These are phyloP conservation scores for Dothidotthia symphoricarpi DNA, from an alignment of 2,329 filamentous ascomycete genomes.

Conservation along the genomic window DNA sequence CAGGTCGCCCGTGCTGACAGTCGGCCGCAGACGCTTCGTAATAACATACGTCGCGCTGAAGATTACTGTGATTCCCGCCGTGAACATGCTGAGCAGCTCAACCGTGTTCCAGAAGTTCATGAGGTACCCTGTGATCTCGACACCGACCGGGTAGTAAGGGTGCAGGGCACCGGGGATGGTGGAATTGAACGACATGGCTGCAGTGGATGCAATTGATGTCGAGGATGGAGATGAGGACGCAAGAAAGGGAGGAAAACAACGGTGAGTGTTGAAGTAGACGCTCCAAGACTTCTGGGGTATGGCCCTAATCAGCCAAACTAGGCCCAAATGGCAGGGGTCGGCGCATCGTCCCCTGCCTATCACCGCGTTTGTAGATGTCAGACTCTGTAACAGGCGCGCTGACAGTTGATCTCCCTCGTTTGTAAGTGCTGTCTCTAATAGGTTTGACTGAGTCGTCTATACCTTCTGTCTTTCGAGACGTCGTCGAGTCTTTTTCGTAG, in stretches of 20 bases:
- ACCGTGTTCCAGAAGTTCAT: constrained; percentile 63
- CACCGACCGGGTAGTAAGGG: constrained; percentile 69
- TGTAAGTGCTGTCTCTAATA: too few relatives aligned
- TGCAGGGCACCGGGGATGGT: constrained; percentile 44
- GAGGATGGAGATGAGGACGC: constrained; percentile 10
- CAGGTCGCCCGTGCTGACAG: constrained; percentile 55
- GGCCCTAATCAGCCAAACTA: too few relatives aligned
- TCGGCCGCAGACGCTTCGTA: constrained; percentile 54
- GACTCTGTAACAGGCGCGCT: too few relatives aligned
- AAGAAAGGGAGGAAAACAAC: constrained; percentile 1
- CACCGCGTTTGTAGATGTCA: too few relatives aligned
- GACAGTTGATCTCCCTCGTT: too few relatives aligned
- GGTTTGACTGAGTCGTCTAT: too few relatives aligned
- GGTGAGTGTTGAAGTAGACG: too few relatives aligned
- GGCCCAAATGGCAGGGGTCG: too few relatives aligned
- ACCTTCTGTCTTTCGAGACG: too few relatives aligned
- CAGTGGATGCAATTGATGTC: constrained; percentile 10
- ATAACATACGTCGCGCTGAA: constrained; percentile 57
- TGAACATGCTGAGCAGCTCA: constrained; percentile 61
- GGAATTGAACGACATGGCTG: constrained; percentile 11
- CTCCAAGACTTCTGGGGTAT: too few relatives aligned
- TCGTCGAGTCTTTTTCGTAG: too few relatives aligned
- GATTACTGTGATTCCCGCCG: constrained; percentile 55
- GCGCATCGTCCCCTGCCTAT: too few relatives aligned
- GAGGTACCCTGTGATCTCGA: constrained; percentile 61